A percentile compares a stretch with the other conserved stretches of the same genome.
phyloP scores from a whole-genome alignment of 192 early-diverging fungal genomes.

The Mortierella antarctica region DNA sequence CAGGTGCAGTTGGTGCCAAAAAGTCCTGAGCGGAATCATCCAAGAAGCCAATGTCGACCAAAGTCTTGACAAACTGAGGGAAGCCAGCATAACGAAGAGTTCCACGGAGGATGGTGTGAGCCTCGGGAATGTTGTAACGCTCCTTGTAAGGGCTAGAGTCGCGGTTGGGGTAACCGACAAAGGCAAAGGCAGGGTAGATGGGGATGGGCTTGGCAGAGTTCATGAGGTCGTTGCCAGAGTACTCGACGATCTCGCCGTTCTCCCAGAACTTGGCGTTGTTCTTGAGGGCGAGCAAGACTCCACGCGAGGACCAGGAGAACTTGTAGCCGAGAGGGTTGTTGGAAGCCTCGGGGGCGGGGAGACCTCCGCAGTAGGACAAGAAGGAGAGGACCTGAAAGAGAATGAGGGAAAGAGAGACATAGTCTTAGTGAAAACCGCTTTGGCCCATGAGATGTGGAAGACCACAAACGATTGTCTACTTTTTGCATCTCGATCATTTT shows the following conservation, averaged over 20 bases:
- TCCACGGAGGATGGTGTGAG: slow-evolving; percentile 92
- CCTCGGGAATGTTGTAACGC: slow-evolving; percentile 95
- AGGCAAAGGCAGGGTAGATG: slow-evolving; percentile 95
- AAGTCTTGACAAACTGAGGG: slow-evolving; percentile 94
- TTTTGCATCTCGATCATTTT: not conserved
- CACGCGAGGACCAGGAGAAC: slow-evolving; percentile 98
- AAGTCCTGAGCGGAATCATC: slow-evolving; percentile 74
- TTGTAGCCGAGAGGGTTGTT: slow-evolving; percentile 99
- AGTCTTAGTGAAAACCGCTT: too few relatives aligned
- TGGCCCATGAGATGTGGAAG: too few relatives aligned
- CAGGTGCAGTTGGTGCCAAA: slow-evolving; percentile 64
- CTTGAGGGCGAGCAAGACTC: slow-evolving; percentile 95
- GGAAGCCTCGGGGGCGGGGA: slow-evolving; percentile 95
- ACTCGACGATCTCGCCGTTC: slow-evolving; percentile 88
- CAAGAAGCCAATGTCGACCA: slow-evolving; percentile 94
- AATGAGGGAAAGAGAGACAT: slow-evolving; percentile 1
- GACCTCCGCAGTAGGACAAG: slow-evolving; percentile 96
- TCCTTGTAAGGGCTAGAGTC: slow-evolving; percentile 95
- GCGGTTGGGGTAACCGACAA: slow-evolving; percentile 97
- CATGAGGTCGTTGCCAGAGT: slow-evolving; percentile 89
- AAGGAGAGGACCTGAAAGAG: slow-evolving; percentile 76
- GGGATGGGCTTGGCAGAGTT: slow-evolving; percentile 86
- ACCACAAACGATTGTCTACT: too few relatives aligned
- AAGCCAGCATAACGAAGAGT: slow-evolving; percentile 97
- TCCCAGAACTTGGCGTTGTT: slow-evolving; percentile 94